These are phyloP conservation scores for Telfairia occidentalis DNA, from an alignment of 331 rosid genomes.

Conservation along the genomic window DNA sequence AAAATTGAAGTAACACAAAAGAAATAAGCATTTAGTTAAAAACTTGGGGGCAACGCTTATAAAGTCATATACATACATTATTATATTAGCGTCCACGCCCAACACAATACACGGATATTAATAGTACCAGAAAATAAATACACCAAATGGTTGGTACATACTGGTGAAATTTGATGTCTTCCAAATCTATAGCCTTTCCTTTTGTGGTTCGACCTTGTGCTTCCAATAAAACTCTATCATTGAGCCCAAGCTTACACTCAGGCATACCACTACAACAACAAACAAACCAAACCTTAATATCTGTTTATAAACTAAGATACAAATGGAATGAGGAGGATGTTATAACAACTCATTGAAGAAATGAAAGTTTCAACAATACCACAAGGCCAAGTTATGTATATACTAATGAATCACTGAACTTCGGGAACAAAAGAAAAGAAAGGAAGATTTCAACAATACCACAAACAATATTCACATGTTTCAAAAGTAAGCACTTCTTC, in stretches of 20 bases:
- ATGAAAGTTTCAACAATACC: neutral
- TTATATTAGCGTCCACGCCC: neutral
- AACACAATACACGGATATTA: neutral
- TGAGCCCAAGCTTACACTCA: slow-evolving; percentile 94
- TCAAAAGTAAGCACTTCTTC: neutral
- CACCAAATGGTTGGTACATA: slow-evolving; percentile 35
- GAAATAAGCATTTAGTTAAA: slow-evolving; percentile 18
- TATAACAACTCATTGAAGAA: neutral
- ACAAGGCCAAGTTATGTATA: neutral
- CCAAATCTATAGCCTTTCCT: slow-evolving; percentile 95
- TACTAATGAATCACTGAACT: neutral
- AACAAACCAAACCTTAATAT: slow-evolving; percentile 17
- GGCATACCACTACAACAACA: slow-evolving; percentile 86
- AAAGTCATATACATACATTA: neutral
- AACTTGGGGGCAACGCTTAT: neutral
- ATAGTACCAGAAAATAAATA: slow-evolving; percentile 4
- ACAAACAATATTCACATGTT: neutral
- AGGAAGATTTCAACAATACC: neutral
- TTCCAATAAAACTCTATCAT: slow-evolving; percentile 82
- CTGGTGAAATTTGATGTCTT: slow-evolving; percentile 99
- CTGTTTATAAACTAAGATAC: neutral
- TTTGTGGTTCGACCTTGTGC: slow-evolving; percentile 94
- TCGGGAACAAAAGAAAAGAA: neutral
- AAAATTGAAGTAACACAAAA: slow-evolving; percentile 14
- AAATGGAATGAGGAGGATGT: neutral